Percentiles rank a stretch among this genome's conserved stretches.
phyloP scores from a whole-genome alignment of 345 rosid species.

The Ceriops tagal region DNA sequence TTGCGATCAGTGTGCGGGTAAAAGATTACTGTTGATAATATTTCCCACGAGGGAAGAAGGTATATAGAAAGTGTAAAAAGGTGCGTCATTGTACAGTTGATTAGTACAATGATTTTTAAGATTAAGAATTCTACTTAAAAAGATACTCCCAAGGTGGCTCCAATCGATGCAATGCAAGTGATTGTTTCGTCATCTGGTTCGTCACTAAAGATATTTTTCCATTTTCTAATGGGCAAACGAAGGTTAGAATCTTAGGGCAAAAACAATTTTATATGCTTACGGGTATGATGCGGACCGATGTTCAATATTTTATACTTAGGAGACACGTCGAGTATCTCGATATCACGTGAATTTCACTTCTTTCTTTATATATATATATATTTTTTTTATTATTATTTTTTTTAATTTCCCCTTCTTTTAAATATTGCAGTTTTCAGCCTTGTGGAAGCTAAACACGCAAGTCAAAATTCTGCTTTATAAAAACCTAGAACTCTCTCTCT shows the following conservation, averaged over 20 bases:
- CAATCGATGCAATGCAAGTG: conserved; percentile 9
- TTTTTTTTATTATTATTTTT: background rate
- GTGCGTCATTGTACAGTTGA: background rate
- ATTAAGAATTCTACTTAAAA: conserved; percentile 10
- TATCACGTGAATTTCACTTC: conserved; percentile 13
- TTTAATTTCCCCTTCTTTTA: background rate
- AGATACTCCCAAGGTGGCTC: conserved; percentile 4
- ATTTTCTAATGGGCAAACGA: conserved; percentile 2
- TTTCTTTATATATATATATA: background rate
- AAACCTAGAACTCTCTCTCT: too few relatives aligned
- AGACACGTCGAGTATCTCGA: conserved; percentile 15
- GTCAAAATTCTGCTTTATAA: background rate
- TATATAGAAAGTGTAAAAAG: background rate
- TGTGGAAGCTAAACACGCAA: background rate
- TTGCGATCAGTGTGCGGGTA: too few relatives aligned
- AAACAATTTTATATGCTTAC: background rate
- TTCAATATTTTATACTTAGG: conserved; percentile 23
- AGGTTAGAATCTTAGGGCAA: background rate
- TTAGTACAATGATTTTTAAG: conserved; percentile 24
- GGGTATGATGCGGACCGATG: background rate
- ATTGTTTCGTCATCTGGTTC: conserved; percentile 41
- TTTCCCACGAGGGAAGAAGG: background rate
- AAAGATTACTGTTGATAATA: too few relatives aligned
- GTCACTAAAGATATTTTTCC: conserved; percentile 20
- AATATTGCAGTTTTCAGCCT: background rate